Conservation (phyloP, 805 yeast genomes). For the Saccharomycopsis javanensis region DNA sequence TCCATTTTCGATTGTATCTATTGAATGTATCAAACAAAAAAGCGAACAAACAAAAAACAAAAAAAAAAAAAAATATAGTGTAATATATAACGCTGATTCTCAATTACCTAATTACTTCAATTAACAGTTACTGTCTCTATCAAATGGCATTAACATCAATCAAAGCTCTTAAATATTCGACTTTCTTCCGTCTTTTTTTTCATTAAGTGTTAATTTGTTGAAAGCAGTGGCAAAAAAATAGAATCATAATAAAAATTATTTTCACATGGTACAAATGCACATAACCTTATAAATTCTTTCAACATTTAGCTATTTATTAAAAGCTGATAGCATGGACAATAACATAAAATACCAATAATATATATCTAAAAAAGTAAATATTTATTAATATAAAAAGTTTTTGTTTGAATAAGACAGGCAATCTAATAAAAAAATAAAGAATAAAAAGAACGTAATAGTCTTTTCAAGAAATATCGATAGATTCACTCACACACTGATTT, state of each 20-base stretch:
- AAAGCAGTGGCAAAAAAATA: slow-evolving; percentile 2
- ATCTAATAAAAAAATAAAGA: background rate
- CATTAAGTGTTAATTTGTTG: background rate
- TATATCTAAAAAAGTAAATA: too few relatives aligned
- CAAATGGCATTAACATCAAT: too few relatives aligned
- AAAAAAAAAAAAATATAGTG: background rate
- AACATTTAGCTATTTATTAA: too few relatives aligned
- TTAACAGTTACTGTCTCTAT: too few relatives aligned
- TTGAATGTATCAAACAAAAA: too few relatives aligned
- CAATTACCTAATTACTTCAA: background rate
- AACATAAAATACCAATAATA: background rate
- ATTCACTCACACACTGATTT: background rate
- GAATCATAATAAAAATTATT: too few relatives aligned
- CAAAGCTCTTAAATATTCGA: too few relatives aligned
- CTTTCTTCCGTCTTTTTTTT: background rate
- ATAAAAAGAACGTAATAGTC: background rate
- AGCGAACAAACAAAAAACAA: too few relatives aligned
- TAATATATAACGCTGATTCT: background rate
- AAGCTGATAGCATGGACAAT: too few relatives aligned
- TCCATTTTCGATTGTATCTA: slow-evolving; percentile 5
- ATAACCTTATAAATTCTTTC: background rate
- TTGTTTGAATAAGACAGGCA: too few relatives aligned
- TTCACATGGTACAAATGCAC: too few relatives aligned
- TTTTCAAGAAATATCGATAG: background rate
- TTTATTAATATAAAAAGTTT: too few relatives aligned